Percentiles rank a stretch among this genome's conserved stretches.
Conservation (phyloP, 345 rosid species). For the Hibiscus mutabilis region DNA sequence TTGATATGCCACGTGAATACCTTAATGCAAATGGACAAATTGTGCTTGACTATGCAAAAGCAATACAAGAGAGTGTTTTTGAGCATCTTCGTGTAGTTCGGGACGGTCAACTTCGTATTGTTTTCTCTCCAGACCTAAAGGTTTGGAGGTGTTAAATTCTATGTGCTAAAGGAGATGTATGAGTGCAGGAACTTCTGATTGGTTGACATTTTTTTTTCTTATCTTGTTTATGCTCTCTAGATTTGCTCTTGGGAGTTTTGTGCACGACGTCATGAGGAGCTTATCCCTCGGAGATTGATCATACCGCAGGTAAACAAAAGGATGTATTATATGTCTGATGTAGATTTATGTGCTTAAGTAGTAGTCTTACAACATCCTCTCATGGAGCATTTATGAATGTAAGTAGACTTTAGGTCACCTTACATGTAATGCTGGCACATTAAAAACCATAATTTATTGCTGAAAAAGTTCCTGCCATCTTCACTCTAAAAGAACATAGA, state of each 20-base stretch:
- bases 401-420: not conserved
- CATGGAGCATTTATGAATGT: not conserved
- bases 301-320: constrained; percentile 48
- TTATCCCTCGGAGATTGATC: constrained; percentile 61
- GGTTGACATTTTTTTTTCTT: constrained; percentile 10
- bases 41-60: constrained; percentile 78
- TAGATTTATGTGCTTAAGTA: constrained; percentile 3
- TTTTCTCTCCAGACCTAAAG: constrained; percentile 69
- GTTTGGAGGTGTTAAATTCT: constrained; percentile 21
- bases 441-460: not conserved
- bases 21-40: constrained; percentile 61
- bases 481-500: not conserved
- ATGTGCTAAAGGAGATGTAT: not conserved
- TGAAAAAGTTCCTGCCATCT: not conserved
- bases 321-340: not conserved
- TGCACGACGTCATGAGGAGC: constrained; percentile 74
- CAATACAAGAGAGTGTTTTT: constrained; percentile 75
- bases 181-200: not conserved
- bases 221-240: constrained; percentile 21
- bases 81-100: constrained; percentile 79
- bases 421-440: not conserved
- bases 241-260: constrained; percentile 83
- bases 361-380: constrained; percentile 4
- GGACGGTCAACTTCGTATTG: constrained; percentile 67
- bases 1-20: constrained; percentile 70